Evolutionary conservation across 148 eudicot species (phyloP), one percentile per base, ranked within the genome.

Genomic region (Dysphania ambrosioides): DNA sequence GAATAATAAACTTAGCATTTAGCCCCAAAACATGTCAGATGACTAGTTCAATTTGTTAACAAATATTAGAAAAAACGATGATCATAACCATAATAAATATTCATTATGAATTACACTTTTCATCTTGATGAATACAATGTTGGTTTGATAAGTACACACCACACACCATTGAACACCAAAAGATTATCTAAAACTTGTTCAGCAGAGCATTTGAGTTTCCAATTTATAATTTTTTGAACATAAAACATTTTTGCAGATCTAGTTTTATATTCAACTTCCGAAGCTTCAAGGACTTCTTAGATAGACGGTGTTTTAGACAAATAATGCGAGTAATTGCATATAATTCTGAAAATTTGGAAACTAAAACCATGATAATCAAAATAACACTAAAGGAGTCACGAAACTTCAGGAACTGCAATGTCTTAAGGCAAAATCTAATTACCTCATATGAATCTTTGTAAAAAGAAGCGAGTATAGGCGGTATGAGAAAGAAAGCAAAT

Each of bases 401-500:
- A 34, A 21, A 9, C 4, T 12, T 41, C 7, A 40, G 21, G 6
- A 31, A 59, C 29, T 47, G 60, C 23, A 24, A 13, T 31, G 66
- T 68, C 53, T 56, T 24, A 68, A 11, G 68, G 24, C 47, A 23
- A 12, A 62, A 38, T 31, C 66, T 74, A 68, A 61, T 73, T 44
- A 70, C 69, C 74, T 69, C 18, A 60, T 8, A 61, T 32, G 23
- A n/a, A 66, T 32, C 18, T 56, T 34, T 23, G 36, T 13, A 57
- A 41, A 80, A 75, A 34, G 38, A 80, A 65, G 69, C 61, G 68
- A 80, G 75, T 41, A 51, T 44, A 47, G 73, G 24, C 56, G 40
- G 44, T 75, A 77, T 81, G 75, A 78, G 68, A 80, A 71, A 81
- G 70, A 31, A 82, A 85, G 84, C 59, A 61, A 18, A 79, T 60